phyloP scores from a whole-genome alignment of 208 protist genomes.

The Angomonas ambiguus region DNA sequence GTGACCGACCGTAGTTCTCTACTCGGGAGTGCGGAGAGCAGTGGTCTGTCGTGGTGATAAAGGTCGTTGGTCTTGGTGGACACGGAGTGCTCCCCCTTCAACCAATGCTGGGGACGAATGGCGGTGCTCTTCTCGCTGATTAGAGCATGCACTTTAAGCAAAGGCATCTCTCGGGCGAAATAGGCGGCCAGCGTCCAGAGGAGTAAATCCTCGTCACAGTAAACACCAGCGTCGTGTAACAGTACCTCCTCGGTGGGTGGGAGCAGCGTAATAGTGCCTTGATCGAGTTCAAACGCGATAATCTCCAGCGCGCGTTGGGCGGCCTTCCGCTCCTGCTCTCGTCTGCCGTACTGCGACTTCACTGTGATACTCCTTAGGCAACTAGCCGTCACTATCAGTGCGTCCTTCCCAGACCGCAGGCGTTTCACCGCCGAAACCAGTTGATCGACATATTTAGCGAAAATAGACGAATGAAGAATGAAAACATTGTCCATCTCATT shows the following conservation, averaged over 20 bases:
- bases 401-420: conserved; percentile 70
- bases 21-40: conserved; percentile 55
- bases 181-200: conserved; percentile 82
- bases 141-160: conserved; percentile 76
- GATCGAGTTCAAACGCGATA: conserved; percentile 66
- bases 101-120: conserved; percentile 52
- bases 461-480: conserved; percentile 64
- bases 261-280: conserved; percentile 54
- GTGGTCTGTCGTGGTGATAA: conserved; percentile 45
- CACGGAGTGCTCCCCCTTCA: conserved; percentile 63
- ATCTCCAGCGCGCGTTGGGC: conserved; percentile 55
- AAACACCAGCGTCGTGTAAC: conserved; percentile 74
- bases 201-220: conserved; percentile 87
- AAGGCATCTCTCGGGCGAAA: conserved; percentile 66
- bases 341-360: conserved; percentile 22
- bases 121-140: conserved; percentile 44
- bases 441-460: conserved; percentile 32
- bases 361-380: conserved; percentile 53
- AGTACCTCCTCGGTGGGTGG: conserved; percentile 70
- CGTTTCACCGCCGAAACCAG: conserved; percentile 55
- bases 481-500: conserved; percentile 69
- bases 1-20: conserved; percentile 68
- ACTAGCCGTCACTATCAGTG: conserved; percentile 54
- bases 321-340: conserved; percentile 21
- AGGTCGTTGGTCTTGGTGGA: conserved; percentile 33